A percentile compares a stretch with the other conserved stretches of the same genome.
phyloP scores from a whole-genome alignment of 306 rosid genomes.

The Delonix regia region DNA sequence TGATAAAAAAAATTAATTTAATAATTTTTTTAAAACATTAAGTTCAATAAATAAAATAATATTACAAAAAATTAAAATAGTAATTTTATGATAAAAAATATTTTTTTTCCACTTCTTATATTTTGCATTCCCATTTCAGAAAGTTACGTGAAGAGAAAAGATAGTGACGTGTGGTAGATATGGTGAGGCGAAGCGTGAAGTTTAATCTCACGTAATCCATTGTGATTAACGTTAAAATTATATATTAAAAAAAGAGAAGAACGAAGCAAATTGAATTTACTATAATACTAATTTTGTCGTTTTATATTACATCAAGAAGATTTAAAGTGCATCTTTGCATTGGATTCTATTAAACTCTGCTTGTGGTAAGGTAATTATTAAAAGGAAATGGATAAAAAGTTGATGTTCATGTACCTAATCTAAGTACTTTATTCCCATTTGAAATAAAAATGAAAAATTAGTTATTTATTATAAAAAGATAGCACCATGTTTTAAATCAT shows the following conservation, averaged over 20 bases:
- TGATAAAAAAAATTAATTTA: too few relatives aligned
- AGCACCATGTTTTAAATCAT: too few relatives aligned
- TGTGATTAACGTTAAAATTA: neutral
- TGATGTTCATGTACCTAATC: neutral
- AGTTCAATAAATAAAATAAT: too few relatives aligned
- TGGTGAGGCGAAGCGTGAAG: slow-evolving; percentile 26
- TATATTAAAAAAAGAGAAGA: neutral
- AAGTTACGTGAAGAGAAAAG: neutral
- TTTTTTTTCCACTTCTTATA: too few relatives aligned
- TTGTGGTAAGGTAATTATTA: too few relatives aligned
- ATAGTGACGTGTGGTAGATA: neutral
- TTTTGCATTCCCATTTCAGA: too few relatives aligned
- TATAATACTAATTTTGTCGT: neutral
- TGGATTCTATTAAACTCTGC: neutral
- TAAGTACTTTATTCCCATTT: neutral
- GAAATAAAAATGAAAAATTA: too few relatives aligned
- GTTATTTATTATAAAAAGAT: too few relatives aligned
- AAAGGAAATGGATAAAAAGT: too few relatives aligned
- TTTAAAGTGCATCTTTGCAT: neutral
- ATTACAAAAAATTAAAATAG: too few relatives aligned
- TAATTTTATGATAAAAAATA: too few relatives aligned
- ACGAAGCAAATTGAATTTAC: slow-evolving; percentile 20
- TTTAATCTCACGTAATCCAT: slow-evolving; percentile 33
- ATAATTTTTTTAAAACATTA: too few relatives aligned
- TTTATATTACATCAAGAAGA: neutral